These are phyloP conservation scores for Choanephora cucurbitarum DNA, from an alignment of 371 early-diverging fungal species.

Conservation along the genomic window DNA sequence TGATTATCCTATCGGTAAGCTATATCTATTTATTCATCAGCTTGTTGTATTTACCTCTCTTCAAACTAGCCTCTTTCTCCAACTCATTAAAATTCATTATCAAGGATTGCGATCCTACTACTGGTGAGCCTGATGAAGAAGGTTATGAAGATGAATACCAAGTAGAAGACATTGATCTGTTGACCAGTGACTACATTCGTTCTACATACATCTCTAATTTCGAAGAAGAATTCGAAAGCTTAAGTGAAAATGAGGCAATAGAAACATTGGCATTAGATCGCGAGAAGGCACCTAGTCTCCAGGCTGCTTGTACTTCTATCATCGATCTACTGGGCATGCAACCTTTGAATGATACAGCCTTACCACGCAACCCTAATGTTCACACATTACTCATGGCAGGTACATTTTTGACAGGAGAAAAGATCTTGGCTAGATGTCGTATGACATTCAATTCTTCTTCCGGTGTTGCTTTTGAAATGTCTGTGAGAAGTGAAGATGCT, in stretches of 20 bases:
- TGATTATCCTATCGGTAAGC: constrained; percentile 57
- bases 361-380: constrained; percentile 75
- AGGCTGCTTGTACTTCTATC: constrained; percentile 69
- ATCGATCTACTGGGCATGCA: constrained; percentile 86
- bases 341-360: constrained; percentile 70
- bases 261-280: constrained; percentile 84
- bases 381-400: constrained; percentile 89
- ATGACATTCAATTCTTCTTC: constrained; percentile 84
- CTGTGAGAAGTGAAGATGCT: constrained; percentile 73
- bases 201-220: constrained; percentile 66
- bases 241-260: constrained; percentile 72
- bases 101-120: constrained; percentile 94
- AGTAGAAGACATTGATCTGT: constrained; percentile 87
- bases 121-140: constrained; percentile 86
- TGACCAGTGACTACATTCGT: constrained; percentile 86
- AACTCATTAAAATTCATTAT: constrained; percentile 89
- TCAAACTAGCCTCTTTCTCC: constrained; percentile 73
- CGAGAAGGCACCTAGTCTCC: constrained; percentile 64
- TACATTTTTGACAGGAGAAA: constrained; percentile 78
- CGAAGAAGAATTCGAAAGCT: constrained; percentile 74
- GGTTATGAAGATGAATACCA: constrained; percentile 96
- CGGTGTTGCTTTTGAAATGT: constrained; percentile 92
- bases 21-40: neutral
- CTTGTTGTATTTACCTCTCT: constrained; percentile 2
- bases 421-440: constrained; percentile 77